A percentile compares a stretch with the other conserved stretches of the same genome.
Conservation (phyloP, 1,284 basidiomycete genomes). For the Peniophora sp. region DNA sequence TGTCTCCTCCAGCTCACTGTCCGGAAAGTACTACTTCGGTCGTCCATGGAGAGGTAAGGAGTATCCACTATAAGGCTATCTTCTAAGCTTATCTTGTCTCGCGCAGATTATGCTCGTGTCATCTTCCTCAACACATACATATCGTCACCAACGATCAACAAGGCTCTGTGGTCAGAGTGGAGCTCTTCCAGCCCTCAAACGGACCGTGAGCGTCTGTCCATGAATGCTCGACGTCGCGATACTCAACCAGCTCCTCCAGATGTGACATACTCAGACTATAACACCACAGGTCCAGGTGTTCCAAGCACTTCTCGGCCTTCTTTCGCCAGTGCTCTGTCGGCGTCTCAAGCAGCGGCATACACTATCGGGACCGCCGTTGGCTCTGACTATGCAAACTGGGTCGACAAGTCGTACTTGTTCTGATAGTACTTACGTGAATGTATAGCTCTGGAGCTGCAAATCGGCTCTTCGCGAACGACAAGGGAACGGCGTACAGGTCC, state of each 20-base stretch:
- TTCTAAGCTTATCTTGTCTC: too few relatives aligned
- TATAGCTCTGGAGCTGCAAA: too few relatives aligned
- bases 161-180: conserved; percentile 40
- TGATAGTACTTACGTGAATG: conserved; percentile 7
- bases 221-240: too few relatives aligned
- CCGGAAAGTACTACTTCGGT: conserved; percentile 24
- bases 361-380: conserved; percentile 36
- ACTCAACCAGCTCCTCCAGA: conserved; percentile 12
- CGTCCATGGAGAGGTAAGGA: conserved; percentile 34
- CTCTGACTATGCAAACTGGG: conserved; percentile 34
- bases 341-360: conserved; percentile 28
- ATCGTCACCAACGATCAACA: conserved; percentile 29
- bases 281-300: conserved; percentile 31
- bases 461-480: too few relatives aligned
- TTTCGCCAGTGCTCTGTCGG: conserved; percentile 31
- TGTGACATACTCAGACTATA: conserved; percentile 38
- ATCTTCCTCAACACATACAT: conserved; percentile 28
- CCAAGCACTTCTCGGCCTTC: conserved; percentile 24
- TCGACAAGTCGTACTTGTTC: conserved; percentile 32
- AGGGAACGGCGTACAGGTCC: too few relatives aligned
- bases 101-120: conserved; percentile 17
- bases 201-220: conserved; percentile 11
- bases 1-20: conserved; percentile 18
- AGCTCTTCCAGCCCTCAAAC: conserved; percentile 27
- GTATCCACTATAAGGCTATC: too few relatives aligned